Conservation (phyloP, 2,329 filamentous ascomycete species). For the Plenodomus tracheiphilus region DNA sequence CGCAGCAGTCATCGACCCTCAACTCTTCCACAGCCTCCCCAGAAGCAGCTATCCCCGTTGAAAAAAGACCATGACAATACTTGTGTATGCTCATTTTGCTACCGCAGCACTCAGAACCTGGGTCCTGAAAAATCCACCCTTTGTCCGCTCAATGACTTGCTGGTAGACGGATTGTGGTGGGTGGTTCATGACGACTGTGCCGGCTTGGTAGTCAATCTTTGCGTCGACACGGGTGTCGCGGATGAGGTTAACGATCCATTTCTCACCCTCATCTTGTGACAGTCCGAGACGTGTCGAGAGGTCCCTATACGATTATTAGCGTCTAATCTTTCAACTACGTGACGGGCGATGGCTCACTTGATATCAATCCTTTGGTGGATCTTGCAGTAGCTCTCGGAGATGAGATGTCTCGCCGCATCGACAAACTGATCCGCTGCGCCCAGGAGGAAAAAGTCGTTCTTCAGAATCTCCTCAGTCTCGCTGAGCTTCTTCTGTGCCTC, state of each 20-base stretch:
- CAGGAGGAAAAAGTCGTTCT: slow-evolving; percentile 93
- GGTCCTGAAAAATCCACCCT: slow-evolving; percentile 97
- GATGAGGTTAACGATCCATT: slow-evolving; percentile 99
- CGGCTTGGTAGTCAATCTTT: slow-evolving; percentile 99
- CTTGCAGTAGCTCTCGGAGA: slow-evolving; percentile 99
- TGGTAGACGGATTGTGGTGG: slow-evolving; percentile 98
- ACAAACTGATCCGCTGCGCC: slow-evolving; percentile 85
- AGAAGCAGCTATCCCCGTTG: slow-evolving; percentile 8
- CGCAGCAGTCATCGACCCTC: not conserved
- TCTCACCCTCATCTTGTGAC: slow-evolving; percentile 94
- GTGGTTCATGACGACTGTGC: slow-evolving; percentile 99
- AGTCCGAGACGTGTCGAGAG: slow-evolving; percentile 89
- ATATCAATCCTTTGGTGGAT: slow-evolving; percentile 99
- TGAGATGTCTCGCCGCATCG: slow-evolving; percentile 90
- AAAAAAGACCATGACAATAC: not conserved
- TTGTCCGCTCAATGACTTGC: slow-evolving; percentile 98
- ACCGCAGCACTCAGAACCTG: slow-evolving; percentile 77
- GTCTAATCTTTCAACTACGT: not conserved
- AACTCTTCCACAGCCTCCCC: slow-evolving; percentile 4
- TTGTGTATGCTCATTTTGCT: slow-evolving; percentile 46
- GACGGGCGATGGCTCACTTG: slow-evolving; percentile 58
- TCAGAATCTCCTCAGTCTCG: slow-evolving; percentile 87
- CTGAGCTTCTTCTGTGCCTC: slow-evolving; percentile 88
- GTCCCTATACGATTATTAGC: slow-evolving; percentile 58
- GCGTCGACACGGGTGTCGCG: slow-evolving; percentile 95